Evolutionary conservation across 805 yeast species (phyloP).

Genomic region (Kazachstania taianensis): DNA sequence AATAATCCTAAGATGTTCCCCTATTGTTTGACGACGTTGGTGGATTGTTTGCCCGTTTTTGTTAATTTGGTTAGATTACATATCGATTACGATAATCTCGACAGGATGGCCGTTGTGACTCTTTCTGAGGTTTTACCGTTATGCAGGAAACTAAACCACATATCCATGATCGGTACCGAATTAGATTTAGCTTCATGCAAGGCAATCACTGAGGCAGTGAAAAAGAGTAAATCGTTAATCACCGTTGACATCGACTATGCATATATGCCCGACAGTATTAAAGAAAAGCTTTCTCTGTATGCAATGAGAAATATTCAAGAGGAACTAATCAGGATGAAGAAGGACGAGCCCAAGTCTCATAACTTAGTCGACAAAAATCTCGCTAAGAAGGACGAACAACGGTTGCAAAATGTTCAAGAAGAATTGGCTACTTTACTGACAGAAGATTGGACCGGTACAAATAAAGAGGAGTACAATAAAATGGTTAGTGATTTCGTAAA

Average conservation of each 20-base stretch:
- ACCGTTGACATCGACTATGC: constrained; percentile 58
- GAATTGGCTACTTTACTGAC: constrained; percentile 34
- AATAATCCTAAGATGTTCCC: constrained; percentile 68
- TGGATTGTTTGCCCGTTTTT: constrained; percentile 61
- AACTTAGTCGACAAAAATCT: background rate
- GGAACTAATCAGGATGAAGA: constrained; percentile 29
- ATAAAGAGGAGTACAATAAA: constrained; percentile 18
- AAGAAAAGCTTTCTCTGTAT: constrained; percentile 61
- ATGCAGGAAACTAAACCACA: constrained; percentile 51
- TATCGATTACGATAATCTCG: constrained; percentile 58
- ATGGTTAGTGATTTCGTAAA: constrained; percentile 29
- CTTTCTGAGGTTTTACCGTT: constrained; percentile 65
- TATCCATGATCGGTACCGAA: constrained; percentile 61
- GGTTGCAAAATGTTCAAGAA: constrained; percentile 51
- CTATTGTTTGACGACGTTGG: constrained; percentile 39
- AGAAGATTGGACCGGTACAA: constrained; percentile 20
- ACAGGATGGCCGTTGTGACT: constrained; percentile 44
- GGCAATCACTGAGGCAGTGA: constrained; percentile 58
- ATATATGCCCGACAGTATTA: constrained; percentile 45
- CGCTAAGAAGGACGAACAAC: constrained; percentile 26
- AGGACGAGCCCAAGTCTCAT: constrained; percentile 1
- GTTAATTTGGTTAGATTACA: constrained; percentile 55
- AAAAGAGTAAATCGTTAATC: constrained; percentile 49
- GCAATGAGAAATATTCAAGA: constrained; percentile 74
- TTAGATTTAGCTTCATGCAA: constrained; percentile 52